Base-by-base conservation (phyloP, 2,329 filamentous ascomycete genomes). In the Aureobasidium leucospermi region DNA sequence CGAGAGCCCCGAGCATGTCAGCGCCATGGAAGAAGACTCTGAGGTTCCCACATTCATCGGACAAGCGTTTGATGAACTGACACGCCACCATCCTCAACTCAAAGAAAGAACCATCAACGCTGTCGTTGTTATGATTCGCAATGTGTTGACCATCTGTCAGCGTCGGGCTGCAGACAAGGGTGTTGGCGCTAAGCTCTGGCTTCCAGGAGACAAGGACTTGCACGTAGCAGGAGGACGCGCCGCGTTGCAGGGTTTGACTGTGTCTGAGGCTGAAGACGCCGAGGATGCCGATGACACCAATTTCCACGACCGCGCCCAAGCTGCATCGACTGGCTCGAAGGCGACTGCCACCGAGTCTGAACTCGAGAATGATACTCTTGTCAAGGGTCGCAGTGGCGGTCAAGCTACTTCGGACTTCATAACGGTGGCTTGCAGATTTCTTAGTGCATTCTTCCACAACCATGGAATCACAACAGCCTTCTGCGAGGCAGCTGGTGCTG, bases 51-150 rank as follows among this genome's bases (percentile, higher is more conserved):
- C 82, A 32, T 83, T 85, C 41, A 81, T 99, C 52, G 94, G 94
- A 10, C 83, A 83, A 29, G 88, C 86, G 42, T 96, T 99, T 68
- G 94, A 99, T 71, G 94, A 99, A 73, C 81, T 99, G 61, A 88
- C 93, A 56, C 86, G 94, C 42, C 94, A 99, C 70, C 94, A 99
- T 67, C 94, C 95, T 0, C 81, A 84, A 23, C 76, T 99, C 46
- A 89, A 92, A 65, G 81, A 82, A 9, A 82, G 86, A 3, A 94
- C 99, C 61, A 85, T 93, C 63, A 87, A 88, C 63, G 87, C 90
- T n/a, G 85, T 96, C 15, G 82, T 95, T 61, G 86, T 91, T 63
- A 96, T 97, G 90, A 84, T 96, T 62, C 86, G 86, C 36, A 85
- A 90, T 57, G 87, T 99, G 38, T 84, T 85, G 42, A 81, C 88